phyloP scores from a whole-genome alignment of 148 eudicot species.

The Vaccinium myrtillus region DNA sequence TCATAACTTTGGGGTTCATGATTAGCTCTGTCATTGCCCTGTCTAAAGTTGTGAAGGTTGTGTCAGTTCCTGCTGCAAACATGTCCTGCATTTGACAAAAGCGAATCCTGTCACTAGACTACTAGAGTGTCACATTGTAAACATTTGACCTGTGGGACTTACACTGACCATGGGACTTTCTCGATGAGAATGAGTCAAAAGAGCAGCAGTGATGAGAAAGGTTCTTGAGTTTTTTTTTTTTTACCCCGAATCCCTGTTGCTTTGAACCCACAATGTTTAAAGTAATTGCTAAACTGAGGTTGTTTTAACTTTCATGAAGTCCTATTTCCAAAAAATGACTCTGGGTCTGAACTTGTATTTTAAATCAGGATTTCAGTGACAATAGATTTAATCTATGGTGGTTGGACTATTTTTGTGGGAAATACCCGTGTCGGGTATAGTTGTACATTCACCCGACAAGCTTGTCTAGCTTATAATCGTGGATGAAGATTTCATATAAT shows the following conservation, averaged over 20 bases:
- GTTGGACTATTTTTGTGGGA: too few relatives aligned
- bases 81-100: constrained; percentile 45
- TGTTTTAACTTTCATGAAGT: neutral
- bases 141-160: neutral
- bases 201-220: neutral
- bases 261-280: neutral
- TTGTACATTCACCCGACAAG: neutral
- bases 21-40: constrained; percentile 62
- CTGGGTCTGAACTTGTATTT: too few relatives aligned
- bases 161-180: neutral
- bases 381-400: too few relatives aligned
- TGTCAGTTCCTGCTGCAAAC: constrained; percentile 64
- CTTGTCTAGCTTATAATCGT: neutral
- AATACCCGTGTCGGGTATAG: neutral
- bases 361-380: too few relatives aligned
- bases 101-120: neutral
- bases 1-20: constrained; percentile 38
- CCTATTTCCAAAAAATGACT: neutral
- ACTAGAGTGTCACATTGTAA: neutral
- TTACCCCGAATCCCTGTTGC: neutral
- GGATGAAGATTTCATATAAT: neutral
- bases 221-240: neutral
- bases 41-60: constrained; percentile 45
- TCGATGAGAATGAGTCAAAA: neutral
- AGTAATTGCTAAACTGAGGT: neutral